Base-by-base conservation (phyloP, 495 filamentous ascomycete genomes). In the Talaromyces ruber region DNA sequence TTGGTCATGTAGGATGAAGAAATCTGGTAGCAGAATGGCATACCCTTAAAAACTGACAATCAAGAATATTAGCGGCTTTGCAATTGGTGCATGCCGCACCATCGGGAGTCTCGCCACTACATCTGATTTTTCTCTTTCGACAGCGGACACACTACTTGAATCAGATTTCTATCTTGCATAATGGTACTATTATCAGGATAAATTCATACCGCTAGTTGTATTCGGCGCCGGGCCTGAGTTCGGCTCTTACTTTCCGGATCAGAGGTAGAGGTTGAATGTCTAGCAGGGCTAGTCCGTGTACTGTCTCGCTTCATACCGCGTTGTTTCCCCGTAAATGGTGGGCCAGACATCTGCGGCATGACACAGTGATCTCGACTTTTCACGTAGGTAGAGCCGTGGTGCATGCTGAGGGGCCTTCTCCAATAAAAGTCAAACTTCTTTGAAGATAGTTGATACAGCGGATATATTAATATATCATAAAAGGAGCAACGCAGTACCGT, bases 91-190 rank as follows among this genome's bases (percentile, higher is more conserved):
- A 98, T 29, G 89, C 90, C 24, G 78, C 76, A 9, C 87, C 89
- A 69, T 90, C 82, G 26, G 86, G 87, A 5, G 80, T 79, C 71
- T 97, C 93, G 32, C 93, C 94, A 63, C 90, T 96, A 76, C 94
- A 98, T 70, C 91, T 89, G 68, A 98, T 98, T 79, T 98, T 98
- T 58, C 94, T 82, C 72, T 92, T 92, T 56, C 94, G 86, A 70
- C 94, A 98, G 63, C 94, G 86, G 29, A 83, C 84, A 73, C 94
- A 98, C 94, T 98, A 26, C 30, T 59, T 68, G 30, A 69, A 21
- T 60, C 8, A 29, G 16, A 18, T 50, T 61, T 63, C 56, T 70
- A 64, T 54, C 28, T 39, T 39, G 24, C 11, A 7, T 60, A n/a
- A 64, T 6, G 18, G 28, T 12, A 18, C 22, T 21, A 34, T 5